Conservation (phyloP, 2,329 filamentous ascomycete species). For the Clonostachys chloroleuca region DNA sequence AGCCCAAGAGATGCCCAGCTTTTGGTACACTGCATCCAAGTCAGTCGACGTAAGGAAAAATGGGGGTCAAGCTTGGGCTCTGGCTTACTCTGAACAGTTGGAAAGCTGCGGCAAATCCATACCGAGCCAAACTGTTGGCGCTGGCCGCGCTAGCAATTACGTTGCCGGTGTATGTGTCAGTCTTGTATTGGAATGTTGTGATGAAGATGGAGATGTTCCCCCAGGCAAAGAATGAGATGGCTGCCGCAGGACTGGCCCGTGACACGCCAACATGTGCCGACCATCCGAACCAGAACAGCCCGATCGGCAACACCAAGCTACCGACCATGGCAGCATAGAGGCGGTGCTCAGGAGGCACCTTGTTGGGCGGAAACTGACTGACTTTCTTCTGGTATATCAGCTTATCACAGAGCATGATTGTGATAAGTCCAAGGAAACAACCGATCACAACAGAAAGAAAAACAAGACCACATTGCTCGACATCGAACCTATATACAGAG, state of each 20-base stretch:
- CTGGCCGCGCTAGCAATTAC: conserved; percentile 54
- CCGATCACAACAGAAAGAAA: conserved; percentile 40
- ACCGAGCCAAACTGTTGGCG: conserved; percentile 55
- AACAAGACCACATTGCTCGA: conserved; percentile 35
- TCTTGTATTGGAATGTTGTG: conserved; percentile 43
- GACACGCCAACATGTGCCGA: conserved; percentile 35
- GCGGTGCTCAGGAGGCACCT: conserved; percentile 48
- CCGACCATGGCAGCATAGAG: conserved; percentile 57
- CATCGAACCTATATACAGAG: conserved; percentile 34
- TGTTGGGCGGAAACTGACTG: conserved; percentile 16
- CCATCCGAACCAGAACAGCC: conserved; percentile 60
- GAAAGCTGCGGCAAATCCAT: conserved; percentile 50
- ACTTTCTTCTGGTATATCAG: conserved; percentile 33
- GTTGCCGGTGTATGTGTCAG: conserved; percentile 50
- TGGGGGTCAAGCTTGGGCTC: neutral
- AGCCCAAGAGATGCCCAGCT: conserved; percentile 39
- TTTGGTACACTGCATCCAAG: conserved; percentile 28
- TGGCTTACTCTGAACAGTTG: conserved; percentile 52
- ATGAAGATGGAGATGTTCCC: conserved; percentile 58
- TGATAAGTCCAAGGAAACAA: conserved; percentile 17
- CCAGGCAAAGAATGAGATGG: conserved; percentile 53
- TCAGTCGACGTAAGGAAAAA: neutral
- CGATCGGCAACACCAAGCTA: conserved; percentile 44
- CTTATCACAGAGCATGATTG: conserved; percentile 25
- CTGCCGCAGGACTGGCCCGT: conserved; percentile 45